Evolutionary conservation across 106 monocot genomes (phyloP).

Genomic region (Posidonia australis): DNA sequence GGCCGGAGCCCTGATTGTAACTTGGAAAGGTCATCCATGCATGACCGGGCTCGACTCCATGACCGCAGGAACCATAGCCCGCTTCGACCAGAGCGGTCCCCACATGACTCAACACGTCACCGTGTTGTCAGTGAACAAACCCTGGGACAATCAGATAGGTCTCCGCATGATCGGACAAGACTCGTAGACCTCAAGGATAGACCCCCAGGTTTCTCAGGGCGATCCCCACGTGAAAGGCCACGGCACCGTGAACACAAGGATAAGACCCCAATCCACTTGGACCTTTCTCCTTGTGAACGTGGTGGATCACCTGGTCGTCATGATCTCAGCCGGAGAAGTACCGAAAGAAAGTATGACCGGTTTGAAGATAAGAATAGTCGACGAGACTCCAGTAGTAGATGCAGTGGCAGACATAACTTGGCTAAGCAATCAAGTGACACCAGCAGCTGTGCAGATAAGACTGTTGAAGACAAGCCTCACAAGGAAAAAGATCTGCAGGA

Average conservation of each 20-base stretch:
- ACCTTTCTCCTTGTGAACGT: constrained; percentile 29
- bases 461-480: constrained; percentile 21
- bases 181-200: constrained; percentile 32
- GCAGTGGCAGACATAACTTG: constrained; percentile 21
- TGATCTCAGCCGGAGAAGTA: constrained; percentile 29
- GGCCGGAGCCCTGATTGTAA: constrained; percentile 31
- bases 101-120: constrained; percentile 15
- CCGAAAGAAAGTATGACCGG: constrained; percentile 38
- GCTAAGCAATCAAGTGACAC: constrained; percentile 25
- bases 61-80: constrained; percentile 53
- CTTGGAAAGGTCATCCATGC: constrained; percentile 22
- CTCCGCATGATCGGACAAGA: constrained; percentile 32
- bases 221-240: constrained; percentile 15
- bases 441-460: constrained; percentile 28
- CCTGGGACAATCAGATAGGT: constrained; percentile 17
- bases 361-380: constrained; percentile 24
- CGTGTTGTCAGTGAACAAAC: constrained; percentile 30
- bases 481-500: constrained; percentile 28
- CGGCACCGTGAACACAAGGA: constrained; percentile 20
- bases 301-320: constrained; percentile 16
- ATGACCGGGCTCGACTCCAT: constrained; percentile 23
- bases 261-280: constrained; percentile 15
- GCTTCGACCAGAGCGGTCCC: constrained; percentile 27
- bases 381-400: constrained; percentile 31
- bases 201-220: constrained; percentile 15